Evolutionary conservation across 208 protist species (phyloP), one percentile per base, ranked within the genome.

Genomic region (Trypanosoma theileri): DNA sequence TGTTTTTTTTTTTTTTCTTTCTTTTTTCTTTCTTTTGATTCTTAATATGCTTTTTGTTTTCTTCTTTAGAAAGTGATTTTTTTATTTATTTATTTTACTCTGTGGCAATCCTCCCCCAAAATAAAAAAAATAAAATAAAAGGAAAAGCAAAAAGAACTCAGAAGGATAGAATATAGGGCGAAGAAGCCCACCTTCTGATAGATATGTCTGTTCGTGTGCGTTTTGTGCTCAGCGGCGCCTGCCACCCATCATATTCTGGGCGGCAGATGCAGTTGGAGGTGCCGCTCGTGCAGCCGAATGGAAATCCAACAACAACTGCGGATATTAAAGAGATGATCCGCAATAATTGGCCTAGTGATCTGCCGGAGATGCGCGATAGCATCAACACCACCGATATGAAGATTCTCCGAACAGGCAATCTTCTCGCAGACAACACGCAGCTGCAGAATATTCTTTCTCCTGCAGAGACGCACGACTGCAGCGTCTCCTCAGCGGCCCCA

Each of bases 141-240:
- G 12, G 41, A 45, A 45, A 45, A 56, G 19, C 1, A 35, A 57
- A 24, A 57, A 24, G 22, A 57, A n/a, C n/a, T 40, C 6, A 57
- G 7, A 41, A 35, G 40, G 2, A 35, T 57, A 57, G 12, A 3
- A 48, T 21, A 53, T 50, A 26, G 12, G 6, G 6, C 28, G 6
- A 35, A 26, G 26, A 22, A 21, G 16, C 52, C 8, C 12, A 40
- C 1, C 48, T 48, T 8, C 10, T 19, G 10, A 9, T 12, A 35
- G 50, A 61, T 4, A 69, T 75, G 2, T 63, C 64, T 42, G 65
- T 90, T 46, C 75, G 74, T 52, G 69, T 92, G 22, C 81, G 81
- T n/a, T 86, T 90, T 71, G 73, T 94, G 14, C 58, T 94, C 50
- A 94, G 79, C 14, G 88, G 85, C 1, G 81, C 85, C 7, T 94